These are phyloP conservation scores for Colletotrichum chrysophilum DNA, from an alignment of 2,329 filamentous ascomycete species.

Conservation along the genomic window DNA sequence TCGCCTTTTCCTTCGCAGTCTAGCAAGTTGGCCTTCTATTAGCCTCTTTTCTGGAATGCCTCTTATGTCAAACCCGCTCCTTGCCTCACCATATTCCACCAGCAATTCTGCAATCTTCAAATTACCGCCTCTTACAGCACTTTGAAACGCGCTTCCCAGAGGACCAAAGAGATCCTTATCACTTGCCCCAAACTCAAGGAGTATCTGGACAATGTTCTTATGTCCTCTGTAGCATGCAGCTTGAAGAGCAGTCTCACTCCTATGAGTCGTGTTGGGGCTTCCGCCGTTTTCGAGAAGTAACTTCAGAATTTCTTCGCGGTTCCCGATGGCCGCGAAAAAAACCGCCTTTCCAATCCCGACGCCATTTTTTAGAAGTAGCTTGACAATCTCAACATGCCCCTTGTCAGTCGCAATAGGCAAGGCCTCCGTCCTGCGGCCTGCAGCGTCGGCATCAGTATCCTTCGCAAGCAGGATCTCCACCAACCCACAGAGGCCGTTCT, in stretches of 20 bases:
- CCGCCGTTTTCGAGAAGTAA: slow-evolving; percentile 18
- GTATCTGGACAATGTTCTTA: neutral
- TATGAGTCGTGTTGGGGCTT: slow-evolving; percentile 15
- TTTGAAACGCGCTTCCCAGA: too few relatives aligned
- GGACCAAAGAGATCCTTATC: too few relatives aligned
- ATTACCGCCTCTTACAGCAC: too few relatives aligned
- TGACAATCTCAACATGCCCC: neutral
- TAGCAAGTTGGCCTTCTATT: too few relatives aligned
- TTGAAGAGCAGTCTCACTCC: neutral
- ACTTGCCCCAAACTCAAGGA: neutral
- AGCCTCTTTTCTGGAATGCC: too few relatives aligned
- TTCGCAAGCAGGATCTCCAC: neutral
- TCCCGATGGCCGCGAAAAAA: too few relatives aligned
- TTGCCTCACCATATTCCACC: too few relatives aligned
- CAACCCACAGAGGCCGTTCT: too few relatives aligned
- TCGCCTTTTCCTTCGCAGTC: too few relatives aligned
- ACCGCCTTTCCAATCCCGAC: slow-evolving; percentile 11
- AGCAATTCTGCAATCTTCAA: too few relatives aligned
- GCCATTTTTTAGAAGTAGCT: neutral
- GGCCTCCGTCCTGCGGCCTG: too few relatives aligned
- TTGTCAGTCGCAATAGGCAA: neutral
- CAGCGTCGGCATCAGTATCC: neutral
- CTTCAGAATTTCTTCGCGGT: neutral
- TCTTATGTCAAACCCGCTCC: too few relatives aligned
- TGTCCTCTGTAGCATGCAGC: neutral